phyloP scores from a whole-genome alignment of 2,329 filamentous ascomycete species.

The Fusarium austroafricanum region DNA sequence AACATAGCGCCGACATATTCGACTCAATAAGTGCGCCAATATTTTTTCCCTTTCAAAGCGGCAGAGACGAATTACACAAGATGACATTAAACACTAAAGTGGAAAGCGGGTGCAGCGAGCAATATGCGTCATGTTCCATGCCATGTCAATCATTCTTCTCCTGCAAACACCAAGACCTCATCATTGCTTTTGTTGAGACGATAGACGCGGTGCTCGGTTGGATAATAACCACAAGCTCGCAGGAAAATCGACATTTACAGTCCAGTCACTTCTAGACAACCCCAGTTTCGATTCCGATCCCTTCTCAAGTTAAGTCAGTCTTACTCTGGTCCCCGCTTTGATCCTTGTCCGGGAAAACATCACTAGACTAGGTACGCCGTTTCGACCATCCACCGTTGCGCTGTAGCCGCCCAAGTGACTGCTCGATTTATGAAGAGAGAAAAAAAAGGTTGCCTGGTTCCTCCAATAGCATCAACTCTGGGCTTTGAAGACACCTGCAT shows the following conservation, averaged over 20 bases:
- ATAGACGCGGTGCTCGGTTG: constrained; percentile 22
- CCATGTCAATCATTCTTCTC: constrained; percentile 25
- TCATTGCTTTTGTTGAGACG: not conserved
- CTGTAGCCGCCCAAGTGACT: constrained; percentile 41
- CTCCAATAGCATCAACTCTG: constrained; percentile 20
- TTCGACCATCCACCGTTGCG: constrained; percentile 38
- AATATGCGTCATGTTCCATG: constrained; percentile 1
- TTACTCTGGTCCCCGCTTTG: constrained; percentile 10
- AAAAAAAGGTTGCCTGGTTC: constrained; percentile 22
- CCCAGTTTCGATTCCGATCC: not conserved
- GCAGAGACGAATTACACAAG: constrained; percentile 6
- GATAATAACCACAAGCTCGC: not conserved
- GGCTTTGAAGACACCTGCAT: not conserved
- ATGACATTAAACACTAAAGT: not conserved
- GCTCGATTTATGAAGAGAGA: constrained; percentile 21
- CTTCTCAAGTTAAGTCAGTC: not conserved
- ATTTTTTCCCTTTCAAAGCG: constrained; percentile 8
- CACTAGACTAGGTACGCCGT: constrained; percentile 12
- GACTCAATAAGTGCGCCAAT: constrained; percentile 30
- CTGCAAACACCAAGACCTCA: constrained; percentile 21
- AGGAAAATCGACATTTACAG: not conserved
- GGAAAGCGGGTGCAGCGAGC: not conserved
- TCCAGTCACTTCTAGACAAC: not conserved
- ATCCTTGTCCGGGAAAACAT: constrained; percentile 33
- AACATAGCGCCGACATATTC: not conserved